phyloP scores from a whole-genome alignment of 805 yeast genomes.

The Candida ipomoeae region DNA sequence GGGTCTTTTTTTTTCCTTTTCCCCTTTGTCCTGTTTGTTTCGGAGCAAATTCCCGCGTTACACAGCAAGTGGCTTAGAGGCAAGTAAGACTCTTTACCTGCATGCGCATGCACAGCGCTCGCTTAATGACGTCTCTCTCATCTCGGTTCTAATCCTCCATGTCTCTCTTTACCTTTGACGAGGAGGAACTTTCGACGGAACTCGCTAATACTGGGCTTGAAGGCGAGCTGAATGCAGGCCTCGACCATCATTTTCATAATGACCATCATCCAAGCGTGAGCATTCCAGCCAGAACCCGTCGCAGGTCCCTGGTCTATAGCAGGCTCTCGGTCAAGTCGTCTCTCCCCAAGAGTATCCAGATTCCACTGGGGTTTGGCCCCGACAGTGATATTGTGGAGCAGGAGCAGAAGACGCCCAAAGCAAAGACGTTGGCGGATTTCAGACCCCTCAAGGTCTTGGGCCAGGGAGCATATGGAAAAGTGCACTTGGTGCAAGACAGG shows the following conservation, averaged over 20 bases:
- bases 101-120: background rate
- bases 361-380: constrained; percentile 15
- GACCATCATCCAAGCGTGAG: background rate
- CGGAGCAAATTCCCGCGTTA: too few relatives aligned
- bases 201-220: constrained; percentile 10
- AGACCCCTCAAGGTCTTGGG: constrained; percentile 43
- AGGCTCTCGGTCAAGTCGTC: constrained; percentile 17
- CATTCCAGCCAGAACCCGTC: constrained; percentile 2
- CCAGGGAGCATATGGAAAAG: constrained; percentile 43
- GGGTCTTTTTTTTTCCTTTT: too few relatives aligned
- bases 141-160: background rate
- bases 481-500: constrained; percentile 35
- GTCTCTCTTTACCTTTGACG: constrained; percentile 18
- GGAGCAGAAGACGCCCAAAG: background rate
- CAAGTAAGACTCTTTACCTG: background rate
- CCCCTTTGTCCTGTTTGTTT: too few relatives aligned
- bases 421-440: constrained; percentile 34
- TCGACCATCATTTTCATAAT: background rate
- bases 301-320: constrained; percentile 18
- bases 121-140: background rate
- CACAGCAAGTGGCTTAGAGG: background rate
- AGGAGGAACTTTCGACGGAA: constrained; percentile 15
- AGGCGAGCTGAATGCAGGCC: background rate
- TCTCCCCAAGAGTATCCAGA: constrained; percentile 12
- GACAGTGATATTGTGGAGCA: background rate